Conservation (phyloP, 805 yeast species). For the Pichia paraexigua region DNA sequence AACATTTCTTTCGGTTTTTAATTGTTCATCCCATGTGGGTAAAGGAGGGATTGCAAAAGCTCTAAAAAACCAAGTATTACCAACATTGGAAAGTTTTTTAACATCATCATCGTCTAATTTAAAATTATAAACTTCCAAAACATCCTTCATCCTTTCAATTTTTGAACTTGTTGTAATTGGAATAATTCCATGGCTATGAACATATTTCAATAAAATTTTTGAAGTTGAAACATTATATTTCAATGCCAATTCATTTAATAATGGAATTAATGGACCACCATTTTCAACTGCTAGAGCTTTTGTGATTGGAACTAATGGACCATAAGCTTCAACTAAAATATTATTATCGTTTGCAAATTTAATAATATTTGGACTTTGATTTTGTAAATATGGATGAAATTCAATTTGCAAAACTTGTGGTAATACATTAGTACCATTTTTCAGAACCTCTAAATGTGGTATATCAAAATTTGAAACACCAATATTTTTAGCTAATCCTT, state of each 20-base stretch:
- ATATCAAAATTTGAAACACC: constrained; percentile 51
- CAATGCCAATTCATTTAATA: constrained; percentile 24
- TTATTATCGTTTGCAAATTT: constrained; percentile 29
- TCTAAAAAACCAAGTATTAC: constrained; percentile 21
- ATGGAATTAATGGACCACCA: constrained; percentile 25
- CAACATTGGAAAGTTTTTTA: constrained; percentile 19
- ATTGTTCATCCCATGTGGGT: constrained; percentile 14
- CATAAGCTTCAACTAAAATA: constrained; percentile 38
- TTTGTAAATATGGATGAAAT: constrained; percentile 54
- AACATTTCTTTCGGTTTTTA: constrained; percentile 13
- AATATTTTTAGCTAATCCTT: constrained; percentile 40
- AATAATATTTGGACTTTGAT: constrained; percentile 46
- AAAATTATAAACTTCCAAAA: constrained; percentile 30
- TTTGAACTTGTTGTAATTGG: constrained; percentile 41
- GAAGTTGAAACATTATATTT: constrained; percentile 32
- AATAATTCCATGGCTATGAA: constrained; percentile 33
- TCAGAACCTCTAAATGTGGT: constrained; percentile 36
- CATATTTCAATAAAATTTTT: constrained; percentile 41
- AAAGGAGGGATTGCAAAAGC: constrained; percentile 17
- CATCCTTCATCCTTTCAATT: constrained; percentile 32
- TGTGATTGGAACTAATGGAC: constrained; percentile 38
- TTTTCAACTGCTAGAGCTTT: constrained; percentile 17
- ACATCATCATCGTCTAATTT: constrained; percentile 26
- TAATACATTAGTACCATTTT: constrained; percentile 30
- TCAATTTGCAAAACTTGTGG: constrained; percentile 63